A percentile compares a stretch with the other conserved stretches of the same genome.
phyloP scores from a whole-genome alignment of 805 yeast species.

The Sungouiozyma ichnusensis region DNA sequence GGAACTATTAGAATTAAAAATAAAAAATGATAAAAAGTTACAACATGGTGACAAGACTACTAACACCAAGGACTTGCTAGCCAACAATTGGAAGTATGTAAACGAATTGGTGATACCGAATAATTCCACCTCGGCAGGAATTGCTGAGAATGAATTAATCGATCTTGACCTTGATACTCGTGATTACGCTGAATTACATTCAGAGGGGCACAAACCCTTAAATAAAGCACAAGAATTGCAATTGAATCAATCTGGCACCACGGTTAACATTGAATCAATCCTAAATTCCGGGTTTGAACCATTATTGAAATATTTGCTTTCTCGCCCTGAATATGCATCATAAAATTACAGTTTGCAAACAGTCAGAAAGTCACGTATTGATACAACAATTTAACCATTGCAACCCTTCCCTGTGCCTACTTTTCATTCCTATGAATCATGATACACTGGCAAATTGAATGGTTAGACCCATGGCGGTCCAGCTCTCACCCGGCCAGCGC shows the following conservation, averaged over 20 bases:
- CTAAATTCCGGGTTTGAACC: not conserved
- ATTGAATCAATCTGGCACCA: not conserved
- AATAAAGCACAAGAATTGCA: not conserved
- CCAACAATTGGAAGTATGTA: conserved; percentile 36
- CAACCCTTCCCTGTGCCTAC: too few species aligned
- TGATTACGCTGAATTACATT: conserved; percentile 17
- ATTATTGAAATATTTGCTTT: not conserved
- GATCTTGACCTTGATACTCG: conserved; percentile 30
- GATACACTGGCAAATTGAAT: too few species aligned
- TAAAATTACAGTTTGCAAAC: not conserved
- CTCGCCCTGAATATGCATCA: not conserved
- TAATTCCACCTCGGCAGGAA: conserved; percentile 37
- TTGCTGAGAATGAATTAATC: conserved; percentile 39
- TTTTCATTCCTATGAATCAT: too few species aligned
- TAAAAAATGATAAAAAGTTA: conserved; percentile 13
- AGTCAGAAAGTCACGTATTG: too few species aligned
- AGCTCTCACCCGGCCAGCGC: not conserved
- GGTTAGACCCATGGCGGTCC: too few species aligned
- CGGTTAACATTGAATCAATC: not conserved
- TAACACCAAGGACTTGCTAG: conserved; percentile 24
- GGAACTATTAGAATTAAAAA: conserved; percentile 18
- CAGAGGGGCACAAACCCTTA: conserved; percentile 6
- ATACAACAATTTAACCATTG: too few species aligned
- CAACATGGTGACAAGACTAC: conserved; percentile 8
- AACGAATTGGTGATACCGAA: conserved; percentile 33